Base-by-base conservation (phyloP, 2,329 filamentous ascomycete species). In the Berkeleyomyces basicola region DNA sequence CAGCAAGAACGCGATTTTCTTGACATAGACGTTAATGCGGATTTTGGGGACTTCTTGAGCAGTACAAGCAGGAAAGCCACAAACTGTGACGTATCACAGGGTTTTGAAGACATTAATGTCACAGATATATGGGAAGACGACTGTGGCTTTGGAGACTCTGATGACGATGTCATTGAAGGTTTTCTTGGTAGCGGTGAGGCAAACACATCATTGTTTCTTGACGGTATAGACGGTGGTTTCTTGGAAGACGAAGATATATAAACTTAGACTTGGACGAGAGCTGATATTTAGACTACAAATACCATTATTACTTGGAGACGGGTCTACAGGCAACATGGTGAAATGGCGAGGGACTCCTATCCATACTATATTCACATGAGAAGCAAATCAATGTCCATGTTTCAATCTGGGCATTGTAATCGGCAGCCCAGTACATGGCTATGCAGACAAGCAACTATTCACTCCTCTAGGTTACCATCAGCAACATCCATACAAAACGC, bases 231-330 rank as follows among this genome's bases (percentile, higher is more conserved):
- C 7, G 33, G 2, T 5, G 51, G 51, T 7, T 55, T 55, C n/a
- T 42, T 37, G 3, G 39, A 59, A 59, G 57, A 46, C 36, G 16
- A 36, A 14, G n/a, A 57, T 6, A 61, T 31, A 59, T 61, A 31
- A 53, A 9, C 42, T 44, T 47, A 11, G 58, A 64, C 31, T 61
- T 64, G 39, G 62, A 64, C 7, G 47, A 16, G 31, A 16, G 33
- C 39, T 55, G 31, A 37, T 23, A 31, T 11, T 23, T 14, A 51
- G 51, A 55, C 9, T 23, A 1, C 23, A 23, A 23, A 23, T 23
- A 23, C 1, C 23, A 23, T 23, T 23, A 14, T 44, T 9, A 23
- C 7, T 9, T 6, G 4, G 33, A 4, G 14, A 53, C 9, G 33
- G n/a, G 16, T 3, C 14, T 16, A n/a, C 16, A 31, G 55, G 33